Percentiles rank a stretch among this genome's conserved stretches.
Conservation (phyloP, 2,329 filamentous ascomycete genomes). For the Thermothelomyces thermophilus region DNA sequence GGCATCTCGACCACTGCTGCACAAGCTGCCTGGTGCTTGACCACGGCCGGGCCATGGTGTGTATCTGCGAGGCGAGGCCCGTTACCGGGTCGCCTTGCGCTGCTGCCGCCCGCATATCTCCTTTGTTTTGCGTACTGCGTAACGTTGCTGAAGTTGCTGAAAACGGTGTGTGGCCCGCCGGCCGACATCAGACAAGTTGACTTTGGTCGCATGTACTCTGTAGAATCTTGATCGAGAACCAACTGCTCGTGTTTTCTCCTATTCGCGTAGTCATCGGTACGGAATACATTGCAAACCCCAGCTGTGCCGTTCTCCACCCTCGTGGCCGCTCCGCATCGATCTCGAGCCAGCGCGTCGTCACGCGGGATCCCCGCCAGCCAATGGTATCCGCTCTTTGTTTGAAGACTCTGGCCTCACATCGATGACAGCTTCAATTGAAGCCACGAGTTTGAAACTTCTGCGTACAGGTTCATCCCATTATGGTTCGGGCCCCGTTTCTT, state of each 20-base stretch:
- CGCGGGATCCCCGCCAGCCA: too few species aligned
- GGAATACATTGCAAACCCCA: constrained; percentile 1
- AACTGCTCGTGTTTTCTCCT: background rate
- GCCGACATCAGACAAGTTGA: background rate
- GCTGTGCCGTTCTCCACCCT: too few species aligned
- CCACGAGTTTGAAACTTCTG: too few species aligned
- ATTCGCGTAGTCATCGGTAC: background rate
- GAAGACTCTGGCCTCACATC: too few species aligned
- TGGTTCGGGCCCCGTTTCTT: too few species aligned
- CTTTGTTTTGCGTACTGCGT: background rate
- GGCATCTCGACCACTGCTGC: constrained; percentile 3
- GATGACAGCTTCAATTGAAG: too few species aligned
- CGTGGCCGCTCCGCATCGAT: too few species aligned
- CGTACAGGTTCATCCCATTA: too few species aligned
- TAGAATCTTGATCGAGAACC: background rate
- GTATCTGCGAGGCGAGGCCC: background rate
- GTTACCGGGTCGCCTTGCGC: background rate
- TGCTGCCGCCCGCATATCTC: background rate
- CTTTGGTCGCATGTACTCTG: background rate
- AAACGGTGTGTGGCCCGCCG: constrained; percentile 2
- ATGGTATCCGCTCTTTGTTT: too few species aligned
- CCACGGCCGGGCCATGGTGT: background rate
- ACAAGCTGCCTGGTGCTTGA: background rate
- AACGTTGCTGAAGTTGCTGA: too few species aligned
- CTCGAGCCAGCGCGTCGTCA: too few species aligned